Base-by-base conservation (phyloP, 2,329 filamentous ascomycete species). In the Biscogniauxia mediterranea region DNA sequence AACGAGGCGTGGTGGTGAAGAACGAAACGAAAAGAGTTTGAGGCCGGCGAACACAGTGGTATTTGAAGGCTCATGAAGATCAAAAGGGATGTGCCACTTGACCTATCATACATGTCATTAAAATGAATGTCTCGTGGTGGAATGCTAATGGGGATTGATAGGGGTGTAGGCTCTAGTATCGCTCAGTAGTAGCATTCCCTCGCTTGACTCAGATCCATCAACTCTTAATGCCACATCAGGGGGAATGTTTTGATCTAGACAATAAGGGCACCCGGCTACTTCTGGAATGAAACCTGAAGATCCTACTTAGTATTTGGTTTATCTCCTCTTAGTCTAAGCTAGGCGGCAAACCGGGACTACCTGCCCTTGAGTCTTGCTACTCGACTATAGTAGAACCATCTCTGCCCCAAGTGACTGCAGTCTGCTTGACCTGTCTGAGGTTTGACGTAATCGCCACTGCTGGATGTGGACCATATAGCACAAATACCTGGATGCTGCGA, bases 251-350 rank as follows among this genome's bases (percentile, higher is more conserved):
- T 63, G 58, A 64, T 59, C 50, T 51, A 64, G 20, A 61, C 15
- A 19, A 23, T 54, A 54, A 55, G 5, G 26, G 32, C 53, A 17
- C 50, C 51, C 55, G 23, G 19, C 38, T 32, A 38, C 58, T 58
- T 54, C 58, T 66, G 68, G 68, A 69, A 70, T 68, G 69, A 52
- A 6, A 38, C 11, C 38, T 4, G 58, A 56, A 60, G 58, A 64
- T 60, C 60, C 23, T 54, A 28, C 50, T 56, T 52, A 56, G 8
- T 19, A 26, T 19, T 32, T 21, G 55, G 19, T 21, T 38, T 54
- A n/a, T 20, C 19, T 17, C 51, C 23, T 13, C 17, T 19, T 19
- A 17, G 42, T 20, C 54, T 25, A 13, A 21, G 7, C 21, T 5
- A 26, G 23, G 55, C 49, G 38, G 55, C 21, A 32, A 56, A 56